A percentile compares a stretch with the other conserved stretches of the same genome.
These are phyloP conservation scores for Tulasnella sp. DNA, from an alignment of 768 basidiomycete genomes.

Conservation along the genomic window DNA sequence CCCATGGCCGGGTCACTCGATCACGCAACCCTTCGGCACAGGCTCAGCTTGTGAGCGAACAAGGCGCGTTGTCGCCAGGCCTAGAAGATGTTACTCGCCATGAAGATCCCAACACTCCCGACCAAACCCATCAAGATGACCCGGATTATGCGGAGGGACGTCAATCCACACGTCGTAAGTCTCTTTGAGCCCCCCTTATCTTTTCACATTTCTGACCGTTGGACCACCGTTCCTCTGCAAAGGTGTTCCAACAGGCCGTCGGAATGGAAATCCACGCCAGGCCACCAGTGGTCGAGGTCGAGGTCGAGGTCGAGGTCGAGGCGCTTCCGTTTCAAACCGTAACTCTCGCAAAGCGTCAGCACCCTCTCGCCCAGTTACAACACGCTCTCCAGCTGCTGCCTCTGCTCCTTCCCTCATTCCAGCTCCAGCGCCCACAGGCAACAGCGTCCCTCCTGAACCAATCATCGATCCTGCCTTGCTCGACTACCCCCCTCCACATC, in stretches of 20 bases:
- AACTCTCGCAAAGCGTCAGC: not conserved
- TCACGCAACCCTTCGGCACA: not conserved
- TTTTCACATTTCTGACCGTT: not conserved
- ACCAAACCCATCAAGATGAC: not conserved
- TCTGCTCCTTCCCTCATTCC: not conserved
- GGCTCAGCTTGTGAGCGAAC: not conserved
- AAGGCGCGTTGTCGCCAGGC: not conserved
- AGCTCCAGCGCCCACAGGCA: not conserved
- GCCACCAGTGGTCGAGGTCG: not conserved
- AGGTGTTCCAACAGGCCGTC: not conserved
- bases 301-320: too few relatives aligned
- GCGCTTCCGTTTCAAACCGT: not conserved
- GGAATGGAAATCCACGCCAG: not conserved
- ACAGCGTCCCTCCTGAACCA: not conserved
- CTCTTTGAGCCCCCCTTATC: not conserved
- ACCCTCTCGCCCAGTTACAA: not conserved
- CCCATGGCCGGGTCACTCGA: not conserved
- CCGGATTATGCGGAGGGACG: not conserved
- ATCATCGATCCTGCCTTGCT: not conserved
- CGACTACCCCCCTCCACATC: not conserved
- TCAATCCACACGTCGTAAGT: not conserved
- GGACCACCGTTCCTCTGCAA: not conserved
- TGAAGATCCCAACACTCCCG: not conserved
- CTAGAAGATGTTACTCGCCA: not conserved
- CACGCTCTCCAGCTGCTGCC: not conserved